Base-by-base conservation (phyloP, 768 basidiomycete species). In the Suillus brevipes region DNA sequence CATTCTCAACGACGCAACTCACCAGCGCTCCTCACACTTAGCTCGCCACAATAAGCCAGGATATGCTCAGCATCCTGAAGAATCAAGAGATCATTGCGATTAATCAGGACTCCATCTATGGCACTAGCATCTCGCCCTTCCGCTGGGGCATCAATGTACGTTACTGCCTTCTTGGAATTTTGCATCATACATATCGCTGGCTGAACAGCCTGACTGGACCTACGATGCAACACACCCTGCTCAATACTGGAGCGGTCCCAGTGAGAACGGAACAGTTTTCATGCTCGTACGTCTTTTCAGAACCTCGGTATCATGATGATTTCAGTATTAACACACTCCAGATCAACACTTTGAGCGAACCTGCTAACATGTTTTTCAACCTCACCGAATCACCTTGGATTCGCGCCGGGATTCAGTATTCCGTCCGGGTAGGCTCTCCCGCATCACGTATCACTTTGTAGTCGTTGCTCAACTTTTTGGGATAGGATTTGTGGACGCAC, bases 361-460 rank as follows among this genome's bases (percentile, higher is more conserved):
- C 85, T 3, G 79, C 83, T 8, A 82, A 86, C 65, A 77, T 90
- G 80, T 78, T 72, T 69, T 90, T 90, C 79, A 85, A 81, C 65
- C 72, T 90, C 56, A 86, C 86, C 2, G 87, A 89, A 67, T 89
- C 88, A 1, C 87, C 88, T 2, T 89, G 88, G 88, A 85, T 88
- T 66, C 82, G 86, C 36, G 87, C 87, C 10, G 87, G 88, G 23
- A 74, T 85, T 49, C 82, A 87, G 69, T 90, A 90, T 67, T 70
- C 81, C 18, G 84, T 90, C 67, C 79, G 87, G 66, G 88, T 88
- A 69, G 63, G 86, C 42, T 38, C 25, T 65, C 28, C 25, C 37
- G 23, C 18, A 55, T 18, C 16, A 42, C 23, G 25, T 63, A 16
- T 64, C 3, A 20, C 58, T 34, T 59, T 37, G 23, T 20, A 55